phyloP scores from a whole-genome alignment of 2,329 filamentous ascomycete genomes.

The Paraphaeosphaeria minitans region DNA sequence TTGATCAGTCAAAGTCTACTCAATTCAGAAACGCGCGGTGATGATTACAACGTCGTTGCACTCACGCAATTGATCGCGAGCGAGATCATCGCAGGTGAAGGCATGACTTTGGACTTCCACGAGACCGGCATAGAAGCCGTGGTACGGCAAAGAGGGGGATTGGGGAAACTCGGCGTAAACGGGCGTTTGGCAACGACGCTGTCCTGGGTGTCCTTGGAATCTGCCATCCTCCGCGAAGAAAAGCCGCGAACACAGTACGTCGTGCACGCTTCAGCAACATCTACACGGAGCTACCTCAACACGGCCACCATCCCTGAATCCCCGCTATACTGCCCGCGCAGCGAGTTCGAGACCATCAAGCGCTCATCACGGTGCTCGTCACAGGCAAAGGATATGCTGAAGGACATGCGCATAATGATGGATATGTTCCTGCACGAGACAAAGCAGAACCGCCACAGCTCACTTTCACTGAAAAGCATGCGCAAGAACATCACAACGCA shows the following conservation, averaged over 20 bases:
- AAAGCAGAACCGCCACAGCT: conserved; percentile 24
- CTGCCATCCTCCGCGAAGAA: conserved; percentile 39
- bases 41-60: conserved; percentile 44
- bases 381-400: conserved; percentile 30
- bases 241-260: conserved; percentile 33
- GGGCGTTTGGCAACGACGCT: conserved; percentile 40
- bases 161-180: conserved; percentile 35
- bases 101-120: conserved; percentile 29
- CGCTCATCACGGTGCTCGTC: conserved; percentile 22
- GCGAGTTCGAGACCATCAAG: conserved; percentile 34
- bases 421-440: conserved; percentile 34
- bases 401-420: conserved; percentile 37
- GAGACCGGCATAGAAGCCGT: conserved; percentile 38
- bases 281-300: conserved; percentile 20
- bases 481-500: conserved; percentile 28
- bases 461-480: conserved; percentile 20
- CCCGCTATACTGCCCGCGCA: conserved; percentile 41
- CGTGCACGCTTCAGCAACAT: conserved; percentile 27
- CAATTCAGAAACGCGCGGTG: conserved; percentile 26
- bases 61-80: conserved; percentile 44
- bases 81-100: conserved; percentile 38
- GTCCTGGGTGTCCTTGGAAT: conserved; percentile 40
- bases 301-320: conserved; percentile 41
- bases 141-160: conserved; percentile 42
- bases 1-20: conserved; percentile 35